Evolutionary conservation across 1,284 basidiomycete species (phyloP).

Genomic region (Athelia sp.): DNA sequence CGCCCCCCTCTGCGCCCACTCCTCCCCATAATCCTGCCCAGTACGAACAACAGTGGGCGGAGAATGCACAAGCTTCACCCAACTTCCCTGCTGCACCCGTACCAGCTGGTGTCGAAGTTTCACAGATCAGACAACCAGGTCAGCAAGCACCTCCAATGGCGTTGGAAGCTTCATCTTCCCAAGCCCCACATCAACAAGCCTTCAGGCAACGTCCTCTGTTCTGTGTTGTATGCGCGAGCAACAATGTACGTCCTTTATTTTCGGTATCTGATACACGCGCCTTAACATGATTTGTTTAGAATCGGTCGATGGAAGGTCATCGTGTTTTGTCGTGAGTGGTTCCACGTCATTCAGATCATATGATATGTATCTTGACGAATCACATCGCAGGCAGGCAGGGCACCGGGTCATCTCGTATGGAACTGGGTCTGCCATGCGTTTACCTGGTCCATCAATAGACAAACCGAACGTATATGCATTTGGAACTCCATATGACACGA

Average conservation of each 20-base stretch:
- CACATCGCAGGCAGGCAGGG: constrained; percentile 67
- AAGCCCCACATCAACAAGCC: constrained; percentile 14
- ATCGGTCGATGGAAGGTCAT: constrained; percentile 99
- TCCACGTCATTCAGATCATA: background rate
- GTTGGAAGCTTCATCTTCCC: constrained; percentile 1
- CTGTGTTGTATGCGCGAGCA: constrained; percentile 97
- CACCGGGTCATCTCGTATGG: constrained; percentile 92
- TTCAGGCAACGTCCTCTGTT: constrained; percentile 77
- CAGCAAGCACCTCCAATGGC: background rate
- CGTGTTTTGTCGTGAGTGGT: constrained; percentile 77
- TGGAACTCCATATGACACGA: constrained; percentile 97
- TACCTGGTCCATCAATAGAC: constrained; percentile 95
- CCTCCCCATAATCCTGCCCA: constrained; percentile 19
- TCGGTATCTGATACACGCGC: background rate
- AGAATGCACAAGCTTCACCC: constrained; percentile 3
- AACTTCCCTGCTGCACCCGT: too few relatives aligned
- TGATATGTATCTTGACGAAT: background rate
- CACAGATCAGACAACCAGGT: too few relatives aligned
- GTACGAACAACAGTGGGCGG: constrained; percentile 6
- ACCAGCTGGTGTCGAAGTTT: too few relatives aligned
- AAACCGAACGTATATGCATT: constrained; percentile 97
- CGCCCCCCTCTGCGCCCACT: constrained; percentile 33
- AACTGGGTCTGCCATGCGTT: constrained; percentile 93
- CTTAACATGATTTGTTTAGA: constrained; percentile 44
- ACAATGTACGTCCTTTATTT: constrained; percentile 66